phyloP scores from a whole-genome alignment of 1,284 basidiomycete genomes.

The Pterulicium gracile region DNA sequence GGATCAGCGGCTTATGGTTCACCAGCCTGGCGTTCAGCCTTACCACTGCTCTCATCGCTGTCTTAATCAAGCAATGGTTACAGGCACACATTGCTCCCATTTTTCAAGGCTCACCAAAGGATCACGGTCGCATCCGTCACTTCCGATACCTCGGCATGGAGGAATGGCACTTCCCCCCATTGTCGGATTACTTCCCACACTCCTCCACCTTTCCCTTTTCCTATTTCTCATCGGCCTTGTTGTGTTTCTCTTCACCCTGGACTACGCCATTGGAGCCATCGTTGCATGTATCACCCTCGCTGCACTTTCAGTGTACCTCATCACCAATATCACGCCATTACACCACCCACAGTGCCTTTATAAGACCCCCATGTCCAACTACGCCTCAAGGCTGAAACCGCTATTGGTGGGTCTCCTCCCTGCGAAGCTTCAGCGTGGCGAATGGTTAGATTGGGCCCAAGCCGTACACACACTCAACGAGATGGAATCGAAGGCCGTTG shows the following conservation, averaged over 20 bases:
- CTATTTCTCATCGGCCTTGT: background rate
- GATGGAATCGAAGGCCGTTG: too few species aligned
- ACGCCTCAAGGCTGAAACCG: too few species aligned
- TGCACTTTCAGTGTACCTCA: background rate
- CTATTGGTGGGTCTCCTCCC: too few species aligned
- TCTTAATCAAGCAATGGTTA: constrained; percentile 3
- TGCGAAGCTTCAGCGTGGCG: too few species aligned
- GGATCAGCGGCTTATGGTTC: constrained; percentile 1
- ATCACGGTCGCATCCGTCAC: background rate
- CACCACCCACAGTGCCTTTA: background rate
- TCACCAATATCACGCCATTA: background rate
- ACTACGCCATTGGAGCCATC: background rate
- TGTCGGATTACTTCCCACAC: background rate
- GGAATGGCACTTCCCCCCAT: background rate
- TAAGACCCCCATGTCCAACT: background rate
- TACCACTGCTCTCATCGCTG: background rate
- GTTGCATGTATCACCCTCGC: background rate
- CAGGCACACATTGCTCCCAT: background rate
- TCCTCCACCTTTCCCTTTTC: background rate
- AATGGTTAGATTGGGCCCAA: too few species aligned
- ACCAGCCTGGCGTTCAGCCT: constrained; percentile 2
- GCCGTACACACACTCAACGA: too few species aligned
- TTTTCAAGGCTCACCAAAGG: background rate
- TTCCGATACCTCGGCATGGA: background rate
- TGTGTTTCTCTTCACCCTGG: background rate